Conservation (phyloP, 352 stramenopile species). For the Phytophthora macrochlamydospora region DNA sequence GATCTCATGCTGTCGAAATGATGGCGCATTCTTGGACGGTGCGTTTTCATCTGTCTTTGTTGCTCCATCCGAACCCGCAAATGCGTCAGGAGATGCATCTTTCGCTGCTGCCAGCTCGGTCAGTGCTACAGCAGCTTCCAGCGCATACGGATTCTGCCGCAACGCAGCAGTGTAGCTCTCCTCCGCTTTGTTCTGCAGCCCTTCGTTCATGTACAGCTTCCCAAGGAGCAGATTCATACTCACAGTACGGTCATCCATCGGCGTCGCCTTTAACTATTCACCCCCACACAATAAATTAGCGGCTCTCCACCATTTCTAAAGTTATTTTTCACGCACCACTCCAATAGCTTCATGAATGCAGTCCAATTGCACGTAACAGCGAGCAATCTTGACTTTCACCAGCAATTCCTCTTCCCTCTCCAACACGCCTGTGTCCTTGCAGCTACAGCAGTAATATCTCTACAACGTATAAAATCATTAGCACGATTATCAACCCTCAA, state of each 20-base stretch:
- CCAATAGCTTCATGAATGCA: slow-evolving; percentile 64
- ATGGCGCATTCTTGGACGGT: not conserved
- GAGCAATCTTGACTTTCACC: slow-evolving; percentile 68
- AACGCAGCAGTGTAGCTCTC: slow-evolving; percentile 61
- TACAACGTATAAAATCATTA: slow-evolving; percentile 17
- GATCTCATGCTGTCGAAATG: slow-evolving; percentile 44
- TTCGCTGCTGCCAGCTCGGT: slow-evolving; percentile 57
- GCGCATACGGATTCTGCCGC: slow-evolving; percentile 72
- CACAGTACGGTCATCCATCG: slow-evolving; percentile 40
- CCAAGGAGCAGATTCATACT: slow-evolving; percentile 72
- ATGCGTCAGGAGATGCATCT: slow-evolving; percentile 36
- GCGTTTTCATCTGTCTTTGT: slow-evolving; percentile 15
- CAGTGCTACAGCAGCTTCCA: slow-evolving; percentile 79
- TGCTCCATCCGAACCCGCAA: slow-evolving; percentile 21
- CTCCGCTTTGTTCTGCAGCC: slow-evolving; percentile 67
- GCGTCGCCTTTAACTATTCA: slow-evolving; percentile 59
- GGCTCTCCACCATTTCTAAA: not conserved
- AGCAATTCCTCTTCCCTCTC: slow-evolving; percentile 31
- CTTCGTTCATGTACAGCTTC: slow-evolving; percentile 66
- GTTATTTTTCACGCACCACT: slow-evolving; percentile 39
- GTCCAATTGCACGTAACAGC: slow-evolving; percentile 68
- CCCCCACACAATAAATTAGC: slow-evolving; percentile 1
- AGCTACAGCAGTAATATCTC: slow-evolving; percentile 37
- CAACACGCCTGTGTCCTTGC: slow-evolving; percentile 25
- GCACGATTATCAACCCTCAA: not conserved